Evolutionary conservation across 805 yeast genomes (phyloP).

Genomic region (Metschnikowia orientalis): DNA sequence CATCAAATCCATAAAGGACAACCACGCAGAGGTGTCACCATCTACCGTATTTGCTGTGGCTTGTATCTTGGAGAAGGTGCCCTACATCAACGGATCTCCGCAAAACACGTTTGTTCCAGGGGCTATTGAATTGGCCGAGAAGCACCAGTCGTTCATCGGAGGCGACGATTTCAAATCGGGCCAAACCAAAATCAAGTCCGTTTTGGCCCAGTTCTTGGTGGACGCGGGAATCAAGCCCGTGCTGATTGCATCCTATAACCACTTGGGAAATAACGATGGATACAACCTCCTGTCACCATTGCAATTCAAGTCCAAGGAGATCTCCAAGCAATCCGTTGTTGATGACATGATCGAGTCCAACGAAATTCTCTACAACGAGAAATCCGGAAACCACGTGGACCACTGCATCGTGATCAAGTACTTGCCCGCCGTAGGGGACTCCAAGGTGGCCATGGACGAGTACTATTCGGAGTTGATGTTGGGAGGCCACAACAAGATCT

Average conservation of each 20-base stretch:
- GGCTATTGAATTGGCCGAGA: conserved; percentile 82
- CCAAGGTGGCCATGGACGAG: conserved; percentile 98
- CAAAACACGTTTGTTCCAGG: conserved; percentile 98
- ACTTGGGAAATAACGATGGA: conserved; percentile 95
- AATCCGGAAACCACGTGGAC: conserved; percentile 73
- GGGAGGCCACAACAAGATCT: conserved; percentile 94
- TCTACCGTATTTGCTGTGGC: conserved; percentile 95
- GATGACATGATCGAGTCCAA: conserved; percentile 92
- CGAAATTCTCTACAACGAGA: conserved; percentile 75
- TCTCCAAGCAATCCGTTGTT: conserved; percentile 86
- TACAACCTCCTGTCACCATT: conserved; percentile 84
- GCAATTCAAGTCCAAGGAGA: conserved; percentile 94
- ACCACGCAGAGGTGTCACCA: conserved; percentile 83
- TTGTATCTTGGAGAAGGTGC: conserved; percentile 77
- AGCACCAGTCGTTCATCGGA: conserved; percentile 72
- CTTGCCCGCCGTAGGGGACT: conserved; percentile 90
- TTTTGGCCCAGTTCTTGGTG: conserved; percentile 88
- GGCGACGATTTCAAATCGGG: conserved; percentile 98
- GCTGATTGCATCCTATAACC: conserved; percentile 93
- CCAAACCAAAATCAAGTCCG: conserved; percentile 94
- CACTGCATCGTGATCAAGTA: conserved; percentile 95
- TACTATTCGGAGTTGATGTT: conserved; percentile 95
- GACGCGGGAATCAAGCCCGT: conserved; percentile 96
- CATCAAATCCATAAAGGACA: conserved; percentile 64
- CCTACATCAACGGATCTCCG: conserved; percentile 95